Base-by-base conservation (phyloP, 2,329 filamentous ascomycete genomes). In the Fusarium beomiforme region DNA sequence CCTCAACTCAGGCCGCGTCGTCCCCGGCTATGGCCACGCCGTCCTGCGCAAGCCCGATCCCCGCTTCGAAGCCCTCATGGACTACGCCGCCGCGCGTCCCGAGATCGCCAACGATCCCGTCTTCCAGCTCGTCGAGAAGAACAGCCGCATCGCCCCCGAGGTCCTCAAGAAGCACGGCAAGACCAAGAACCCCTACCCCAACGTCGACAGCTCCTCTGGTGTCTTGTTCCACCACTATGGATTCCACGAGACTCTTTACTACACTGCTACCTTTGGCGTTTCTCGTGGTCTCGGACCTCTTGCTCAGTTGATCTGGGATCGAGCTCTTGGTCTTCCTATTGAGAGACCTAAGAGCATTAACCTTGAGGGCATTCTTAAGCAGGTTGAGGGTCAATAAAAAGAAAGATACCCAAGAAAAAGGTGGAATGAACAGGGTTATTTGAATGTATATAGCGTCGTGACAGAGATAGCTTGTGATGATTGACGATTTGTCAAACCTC, bases 311-410 rank as follows among this genome's bases (percentile, higher is more conserved):
- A 92, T 99, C 80, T 98, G 96, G 96, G 95, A 98, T 81, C 90
- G 96, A 53, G 95, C 95, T 19, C 84, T 99, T 70, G 96, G 96
- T 58, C 85, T 98, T 79, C 96, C 96, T 14, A 99, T 99, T 78
- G 96, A 99, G 90, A 88, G 95, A 69, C 96, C 96, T 53, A 99
- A 99, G 92, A 97, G 93, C 83, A 97, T 98, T 80, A 96, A 97
- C 83, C 86, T 99, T 60, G 88, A 93, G 81, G 95, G 95, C 14
- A 84, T 99, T 74, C 84, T 97, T 74, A 92, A 95, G 81, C 81
- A 89, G 78, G 88, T 86, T 36, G 86, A 88, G 79, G 79, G 79
- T 29, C 75, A 83, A 69, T 86, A 79, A 77, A 49, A 34, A 44
- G 34, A 47, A 39, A 60, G 69, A 71, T 71, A 70, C 65, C 69